Evolutionary conservation across 805 yeast genomes (phyloP).

Genomic region (Sugiyamaella americana): DNA sequence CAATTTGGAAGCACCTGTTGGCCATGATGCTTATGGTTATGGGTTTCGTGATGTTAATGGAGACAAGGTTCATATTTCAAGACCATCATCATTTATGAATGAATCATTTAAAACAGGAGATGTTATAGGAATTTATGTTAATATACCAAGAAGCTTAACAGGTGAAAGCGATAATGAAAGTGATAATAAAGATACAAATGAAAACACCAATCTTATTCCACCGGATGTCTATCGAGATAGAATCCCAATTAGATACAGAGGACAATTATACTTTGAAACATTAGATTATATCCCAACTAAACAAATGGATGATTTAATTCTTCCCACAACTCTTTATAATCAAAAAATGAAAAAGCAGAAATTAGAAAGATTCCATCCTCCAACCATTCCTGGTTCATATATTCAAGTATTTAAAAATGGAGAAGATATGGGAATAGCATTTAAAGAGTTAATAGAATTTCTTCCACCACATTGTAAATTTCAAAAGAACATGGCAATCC

Average conservation of each 20-base stretch:
- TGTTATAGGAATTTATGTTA: conserved; percentile 68
- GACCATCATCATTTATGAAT: conserved; percentile 52
- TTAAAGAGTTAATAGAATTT: conserved; percentile 64
- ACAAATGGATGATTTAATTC: conserved; percentile 65
- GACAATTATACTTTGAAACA: conserved; percentile 73
- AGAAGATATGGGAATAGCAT: conserved; percentile 53
- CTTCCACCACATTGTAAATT: conserved; percentile 66
- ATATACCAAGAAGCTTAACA: conserved; percentile 54
- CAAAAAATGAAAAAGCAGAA: conserved; percentile 19
- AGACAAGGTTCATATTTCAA: conserved; percentile 66
- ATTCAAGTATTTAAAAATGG: conserved; percentile 79
- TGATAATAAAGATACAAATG: conserved; percentile 52
- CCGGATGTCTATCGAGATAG: conserved; percentile 66
- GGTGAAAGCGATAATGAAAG: too few relatives aligned
- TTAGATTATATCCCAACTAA: conserved; percentile 69
- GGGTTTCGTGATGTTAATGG: conserved; percentile 79
- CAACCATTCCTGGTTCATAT: conserved; percentile 39
- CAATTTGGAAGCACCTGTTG: conserved; percentile 88
- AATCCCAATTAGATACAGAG: conserved; percentile 77
- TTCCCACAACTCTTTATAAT: conserved; percentile 23
- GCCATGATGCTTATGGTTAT: conserved; percentile 90
- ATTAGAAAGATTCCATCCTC: conserved; percentile 25
- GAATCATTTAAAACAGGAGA: conserved; percentile 69
- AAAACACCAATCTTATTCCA: conserved; percentile 42
- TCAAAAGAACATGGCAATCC: conserved; percentile 22